These are phyloP conservation scores for Salix suchowensis DNA, from an alignment of 345 rosid species.

Conservation along the genomic window DNA sequence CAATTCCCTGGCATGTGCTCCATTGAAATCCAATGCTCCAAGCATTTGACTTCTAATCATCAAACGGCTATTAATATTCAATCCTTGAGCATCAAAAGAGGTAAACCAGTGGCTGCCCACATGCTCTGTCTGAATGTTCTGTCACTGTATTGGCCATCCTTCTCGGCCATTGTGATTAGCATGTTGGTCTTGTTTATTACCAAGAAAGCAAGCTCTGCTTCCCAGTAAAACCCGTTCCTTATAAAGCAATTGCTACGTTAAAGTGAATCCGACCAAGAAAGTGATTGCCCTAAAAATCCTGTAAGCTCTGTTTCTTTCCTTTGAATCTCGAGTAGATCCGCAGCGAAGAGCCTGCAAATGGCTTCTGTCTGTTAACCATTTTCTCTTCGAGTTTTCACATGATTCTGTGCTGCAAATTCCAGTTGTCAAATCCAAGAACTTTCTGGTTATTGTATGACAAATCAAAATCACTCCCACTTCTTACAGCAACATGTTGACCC, in stretches of 20 bases:
- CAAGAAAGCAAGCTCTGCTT: conserved; percentile 2
- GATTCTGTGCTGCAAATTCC: conserved; percentile 14
- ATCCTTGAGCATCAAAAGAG: not conserved
- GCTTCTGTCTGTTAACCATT: no score
- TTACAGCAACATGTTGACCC: conserved; percentile 16
- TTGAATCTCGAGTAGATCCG: no score
- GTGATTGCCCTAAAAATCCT: not conserved
- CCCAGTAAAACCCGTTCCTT: not conserved
- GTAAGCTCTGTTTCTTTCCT: no score
- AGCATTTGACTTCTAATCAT: not conserved
- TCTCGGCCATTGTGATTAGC: conserved; percentile 4
- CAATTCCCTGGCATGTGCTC: not conserved
- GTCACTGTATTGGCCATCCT: not conserved
- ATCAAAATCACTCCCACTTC: conserved; percentile 15
- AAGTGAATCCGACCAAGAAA: not conserved
- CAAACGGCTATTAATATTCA: not conserved
- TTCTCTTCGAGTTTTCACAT: not conserved
- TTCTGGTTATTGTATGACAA: conserved; percentile 17
- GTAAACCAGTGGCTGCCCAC: conserved; percentile 18
- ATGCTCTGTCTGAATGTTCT: not conserved
- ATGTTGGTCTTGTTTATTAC: conserved; percentile 9
- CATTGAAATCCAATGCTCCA: not conserved
- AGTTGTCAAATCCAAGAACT: conserved; percentile 34
- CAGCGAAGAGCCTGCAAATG: no score
- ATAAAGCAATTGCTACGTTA: not conserved